Evolutionary conservation across 768 basidiomycete species (phyloP), one percentile per base, ranked within the genome.

Genomic region (Mycena sanguinolenta): DNA sequence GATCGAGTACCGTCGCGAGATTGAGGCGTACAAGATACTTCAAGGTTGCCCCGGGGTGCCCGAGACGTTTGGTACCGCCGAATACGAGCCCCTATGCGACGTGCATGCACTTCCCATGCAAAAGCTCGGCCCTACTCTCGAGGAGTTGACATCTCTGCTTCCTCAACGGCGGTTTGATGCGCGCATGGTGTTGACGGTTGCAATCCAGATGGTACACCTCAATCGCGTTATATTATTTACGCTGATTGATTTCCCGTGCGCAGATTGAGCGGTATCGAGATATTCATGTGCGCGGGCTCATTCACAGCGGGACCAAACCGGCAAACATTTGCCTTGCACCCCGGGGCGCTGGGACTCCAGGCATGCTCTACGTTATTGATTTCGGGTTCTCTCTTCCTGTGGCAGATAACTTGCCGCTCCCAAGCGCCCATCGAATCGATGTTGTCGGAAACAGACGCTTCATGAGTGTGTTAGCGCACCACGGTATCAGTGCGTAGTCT

Each of bases 241-340:
- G 19, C 7, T 21, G 9, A 52, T 57, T 27, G 39, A 12, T 17
- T 60, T 23, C 2, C 8, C 36, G 7, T 30, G 28, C 14, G 36
- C 44, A 82, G 79, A 74, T 82, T 30, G 76, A 78, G 50, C 72
- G 79, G 2, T 80, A 77, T 32, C 72, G 61, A 23, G 69, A 75
- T 5, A 71, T 82, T 1, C 80, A 82, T 61, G 61, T 68, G 0
- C 67, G 67, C n/a, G 77, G 77, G 5, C 68, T 80, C 28, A 70
- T 80, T n/a, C 77, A 81, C 70, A 79, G 77, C 52, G 81, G 80
- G 2, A 73, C 79, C 9, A 81, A 82, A 55, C 79, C 80, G 0
- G 80, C 62, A 3, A 81, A 82, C 58, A 79, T 81, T 28, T 81
- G 79, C 58, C 67, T 81, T 6, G 63, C 75, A 8, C 75, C 73